Percentiles rank a stretch among this genome's conserved stretches.
Conservation (phyloP, 1,284 basidiomycete species). For the Ceratobasidium sp. region DNA sequence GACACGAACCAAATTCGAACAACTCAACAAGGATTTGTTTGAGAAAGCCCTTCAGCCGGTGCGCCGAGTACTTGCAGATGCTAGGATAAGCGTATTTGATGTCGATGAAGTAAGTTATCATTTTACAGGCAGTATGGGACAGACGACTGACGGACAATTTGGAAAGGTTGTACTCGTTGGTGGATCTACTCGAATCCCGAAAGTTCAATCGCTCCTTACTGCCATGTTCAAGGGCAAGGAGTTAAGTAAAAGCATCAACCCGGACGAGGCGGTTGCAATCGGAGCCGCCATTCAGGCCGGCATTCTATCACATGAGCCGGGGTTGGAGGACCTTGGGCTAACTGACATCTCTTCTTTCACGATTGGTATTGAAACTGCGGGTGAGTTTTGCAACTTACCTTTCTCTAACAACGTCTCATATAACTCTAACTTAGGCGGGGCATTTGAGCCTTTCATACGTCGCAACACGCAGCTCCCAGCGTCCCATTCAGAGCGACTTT, state of each 20-base stretch:
- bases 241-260: constrained; percentile 83
- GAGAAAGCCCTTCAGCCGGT: constrained; percentile 73
- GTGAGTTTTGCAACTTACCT: neutral
- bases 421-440: constrained; percentile 70
- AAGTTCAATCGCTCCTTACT: constrained; percentile 69
- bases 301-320: constrained; percentile 65
- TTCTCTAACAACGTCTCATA: constrained; percentile 53
- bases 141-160: too few relatives aligned
- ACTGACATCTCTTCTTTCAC: constrained; percentile 64
- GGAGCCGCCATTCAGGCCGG: constrained; percentile 97
- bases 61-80: constrained; percentile 72
- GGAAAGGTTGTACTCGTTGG: constrained; percentile 70
- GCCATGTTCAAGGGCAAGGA: constrained; percentile 67
- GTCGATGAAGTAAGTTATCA: too few relatives aligned
- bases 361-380: constrained; percentile 52
- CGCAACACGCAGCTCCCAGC: constrained; percentile 73
- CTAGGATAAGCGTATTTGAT: constrained; percentile 69
- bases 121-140: constrained; percentile 47
- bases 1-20: constrained; percentile 72
- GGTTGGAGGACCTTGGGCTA: constrained; percentile 62
- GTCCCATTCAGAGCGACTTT: constrained; percentile 75
- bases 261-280: constrained; percentile 98
- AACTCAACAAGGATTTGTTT: constrained; percentile 73
- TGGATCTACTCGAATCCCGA: constrained; percentile 72
- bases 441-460: constrained; percentile 71